Base-by-base conservation (phyloP, 768 basidiomycete genomes). In the Suillus variegatus region DNA sequence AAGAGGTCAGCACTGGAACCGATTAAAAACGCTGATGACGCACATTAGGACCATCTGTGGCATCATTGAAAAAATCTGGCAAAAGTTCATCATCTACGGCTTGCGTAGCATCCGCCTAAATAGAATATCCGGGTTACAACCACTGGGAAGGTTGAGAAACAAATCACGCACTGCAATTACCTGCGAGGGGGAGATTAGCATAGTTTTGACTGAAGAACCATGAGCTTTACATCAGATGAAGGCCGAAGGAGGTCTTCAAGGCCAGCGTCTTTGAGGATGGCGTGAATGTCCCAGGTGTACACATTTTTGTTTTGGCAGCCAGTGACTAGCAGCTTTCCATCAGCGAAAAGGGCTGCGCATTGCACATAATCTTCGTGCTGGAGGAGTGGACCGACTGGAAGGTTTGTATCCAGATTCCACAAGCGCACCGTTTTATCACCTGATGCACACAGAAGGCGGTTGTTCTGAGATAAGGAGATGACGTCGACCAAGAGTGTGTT, bases 271-370 rank as follows among this genome's bases (percentile, higher is more conserved):
- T 32, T 54, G 28, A 54, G 9, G 9, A 54, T 54, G 28, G 52
- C 18, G 2, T 54, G 51, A 18, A 32, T 18, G 18, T 32, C 28
- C 28, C 51, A 32, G 1, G 16, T 4, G 28, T 54, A 32, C 9
- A 4, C 28, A 0, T 32, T 12, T 20, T 9, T 1, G 9, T 54
- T 0, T 1, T 2, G 0, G 16, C 18, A 32, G 20, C 28, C 28
- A 32, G 28, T 54, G 16, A 54, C 28, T 32, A 32, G 28, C 5
- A 54, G 2, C 4, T 32, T 54, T 54, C 52, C 52, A 54, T 54
- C 28, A 32, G 9, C 18, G 5, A 18, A 54, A 52, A 52, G 8
- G 16, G 51, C 28, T 18, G 16, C 4, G 0, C 8, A 18, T 8
- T 0, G 3, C 1, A 52, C 1, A 0, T 2, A 2, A 10, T 10